Percentiles rank a stretch among this genome's conserved stretches.
phyloP scores from a whole-genome alignment of 1,284 basidiomycete genomes.

The Malassezia sp. region DNA sequence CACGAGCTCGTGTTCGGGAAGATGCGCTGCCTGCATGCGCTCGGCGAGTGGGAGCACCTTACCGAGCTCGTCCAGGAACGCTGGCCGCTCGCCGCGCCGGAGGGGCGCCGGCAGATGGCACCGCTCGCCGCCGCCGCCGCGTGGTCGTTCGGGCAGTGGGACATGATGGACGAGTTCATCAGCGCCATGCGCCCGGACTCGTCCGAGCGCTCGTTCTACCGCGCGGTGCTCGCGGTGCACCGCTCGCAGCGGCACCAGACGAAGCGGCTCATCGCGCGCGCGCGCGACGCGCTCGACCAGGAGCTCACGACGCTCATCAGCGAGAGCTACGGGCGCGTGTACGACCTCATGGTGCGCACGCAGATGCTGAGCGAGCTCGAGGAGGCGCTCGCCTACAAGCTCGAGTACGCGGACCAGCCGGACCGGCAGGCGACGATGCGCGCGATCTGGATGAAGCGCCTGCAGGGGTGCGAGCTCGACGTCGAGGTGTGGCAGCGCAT shows the following conservation, averaged over 20 bases:
- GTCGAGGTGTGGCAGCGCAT: slow-evolving; percentile 99
- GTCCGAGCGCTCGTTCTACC: slow-evolving; percentile 87
- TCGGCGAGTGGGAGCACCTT: slow-evolving; percentile 94
- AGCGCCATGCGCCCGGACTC: slow-evolving; percentile 85
- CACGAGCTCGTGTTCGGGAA: slow-evolving; percentile 66
- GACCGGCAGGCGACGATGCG: slow-evolving; percentile 54
- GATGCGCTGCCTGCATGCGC: slow-evolving; percentile 90
- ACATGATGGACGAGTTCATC: slow-evolving; percentile 96
- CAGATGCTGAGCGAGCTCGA: slow-evolving; percentile 98
- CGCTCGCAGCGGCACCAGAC: slow-evolving; percentile 91
- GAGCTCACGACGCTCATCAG: slow-evolving; percentile 85
- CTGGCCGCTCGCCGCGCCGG: slow-evolving; percentile 72
- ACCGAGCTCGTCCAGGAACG: slow-evolving; percentile 75
- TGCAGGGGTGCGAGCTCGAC: slow-evolving; percentile 93
- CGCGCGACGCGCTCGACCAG: slow-evolving; percentile 83
- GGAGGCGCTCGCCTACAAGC: slow-evolving; percentile 91
- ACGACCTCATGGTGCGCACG: slow-evolving; percentile 86
- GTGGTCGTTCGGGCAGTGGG: slow-evolving; percentile 95
- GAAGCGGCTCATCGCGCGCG: slow-evolving; percentile 76
- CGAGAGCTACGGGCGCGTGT: slow-evolving; percentile 90
- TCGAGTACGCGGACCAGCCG: slow-evolving; percentile 58
- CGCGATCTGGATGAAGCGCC: slow-evolving; percentile 50
- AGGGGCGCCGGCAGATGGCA: slow-evolving; percentile 81
- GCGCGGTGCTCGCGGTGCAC: slow-evolving; percentile 87
- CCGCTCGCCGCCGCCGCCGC: slow-evolving; percentile 93